Base-by-base conservation (phyloP, 768 basidiomycete species). In the Trametes meyenii region DNA sequence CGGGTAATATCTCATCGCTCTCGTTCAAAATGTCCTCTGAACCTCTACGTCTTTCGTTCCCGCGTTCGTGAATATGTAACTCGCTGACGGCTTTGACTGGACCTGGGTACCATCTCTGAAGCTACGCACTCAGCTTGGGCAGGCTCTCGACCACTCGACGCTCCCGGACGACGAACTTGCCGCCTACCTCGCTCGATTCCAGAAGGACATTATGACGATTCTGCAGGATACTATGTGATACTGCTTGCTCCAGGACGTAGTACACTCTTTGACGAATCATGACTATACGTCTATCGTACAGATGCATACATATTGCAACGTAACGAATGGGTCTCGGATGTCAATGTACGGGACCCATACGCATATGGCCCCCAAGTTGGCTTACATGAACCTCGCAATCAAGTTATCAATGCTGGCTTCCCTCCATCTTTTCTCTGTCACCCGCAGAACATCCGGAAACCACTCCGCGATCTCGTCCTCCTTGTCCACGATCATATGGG, bases 121-220 rank as follows among this genome's bases (percentile, higher is more conserved):
- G 90, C 81, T 93, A 42, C 82, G 83, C 55, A 87, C 88, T 0
- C 89, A 93, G 67, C 83, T 95, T 16, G 82, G 76, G 0, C 91
- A 95, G 74, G 88, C 86, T 0, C 73, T 85, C 42, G 84, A 90
- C 29, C 77, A 92, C 66, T 91, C 92, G 17, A 79, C 86, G 2
- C 80, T 94, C 33, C 90, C 90, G 1, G 86, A 89, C 55, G 79
- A 80, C 61, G 92, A 92, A 48, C 76, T 94, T 1, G 71, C 84
- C 17, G 75, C 76, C 3, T 92, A 92, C 69, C 76, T 94, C 40
- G 78, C 79, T 50, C 79, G 84, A 24, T 81, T 94, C 66, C 92
- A 94, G 70, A 82, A 77, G 60, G 88, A 91, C 52, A 83, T 90
- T 54, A 83, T 86, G 21, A 81, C 79, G 50, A 82, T 84, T 17